These are phyloP conservation scores for Spergularia azorica DNA, from an alignment of 179 eudicot species.

Conservation along the genomic window DNA sequence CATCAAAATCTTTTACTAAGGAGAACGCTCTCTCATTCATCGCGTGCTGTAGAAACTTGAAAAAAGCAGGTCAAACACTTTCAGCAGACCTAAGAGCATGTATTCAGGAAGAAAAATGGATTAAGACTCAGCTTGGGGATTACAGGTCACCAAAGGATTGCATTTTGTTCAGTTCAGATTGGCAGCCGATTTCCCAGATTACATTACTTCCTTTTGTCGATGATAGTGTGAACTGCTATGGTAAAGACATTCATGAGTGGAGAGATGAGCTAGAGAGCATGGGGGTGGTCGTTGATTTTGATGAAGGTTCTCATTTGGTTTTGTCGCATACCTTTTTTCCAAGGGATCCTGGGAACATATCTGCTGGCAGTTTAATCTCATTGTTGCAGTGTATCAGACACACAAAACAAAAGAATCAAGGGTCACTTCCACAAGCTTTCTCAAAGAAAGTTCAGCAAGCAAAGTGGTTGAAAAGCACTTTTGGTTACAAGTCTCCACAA, in stretches of 20 bases:
- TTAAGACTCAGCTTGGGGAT: conserved; percentile 55
- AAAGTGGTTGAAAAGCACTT: conserved; percentile 54
- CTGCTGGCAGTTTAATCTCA: conserved; percentile 38
- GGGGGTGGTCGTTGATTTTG: conserved; percentile 53
- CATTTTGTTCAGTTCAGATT: conserved; percentile 48
- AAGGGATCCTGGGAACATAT: conserved; percentile 26
- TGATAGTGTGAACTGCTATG: conserved; percentile 51
- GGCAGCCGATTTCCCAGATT: conserved; percentile 50
- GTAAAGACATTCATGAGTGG: conserved; percentile 46
- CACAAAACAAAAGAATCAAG: background rate
- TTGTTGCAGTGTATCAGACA: conserved; percentile 42
- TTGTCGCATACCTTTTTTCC: conserved; percentile 42
- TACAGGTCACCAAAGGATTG: conserved; percentile 51
- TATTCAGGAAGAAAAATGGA: conserved; percentile 49
- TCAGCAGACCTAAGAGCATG: conserved; percentile 38
- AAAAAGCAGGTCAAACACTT: conserved; percentile 20
- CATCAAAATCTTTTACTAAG: conserved; percentile 30
- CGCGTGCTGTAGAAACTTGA: conserved; percentile 38
- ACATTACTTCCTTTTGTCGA: conserved; percentile 69
- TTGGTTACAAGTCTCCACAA: conserved; percentile 45
- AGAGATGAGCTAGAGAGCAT: conserved; percentile 42
- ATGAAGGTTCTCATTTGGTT: conserved; percentile 43
- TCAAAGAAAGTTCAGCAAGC: conserved; percentile 20
- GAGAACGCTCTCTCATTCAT: conserved; percentile 46
- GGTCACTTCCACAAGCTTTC: conserved; percentile 30